phyloP scores from a whole-genome alignment of 495 filamentous ascomycete species.

The Annulohypoxylon stygium region DNA sequence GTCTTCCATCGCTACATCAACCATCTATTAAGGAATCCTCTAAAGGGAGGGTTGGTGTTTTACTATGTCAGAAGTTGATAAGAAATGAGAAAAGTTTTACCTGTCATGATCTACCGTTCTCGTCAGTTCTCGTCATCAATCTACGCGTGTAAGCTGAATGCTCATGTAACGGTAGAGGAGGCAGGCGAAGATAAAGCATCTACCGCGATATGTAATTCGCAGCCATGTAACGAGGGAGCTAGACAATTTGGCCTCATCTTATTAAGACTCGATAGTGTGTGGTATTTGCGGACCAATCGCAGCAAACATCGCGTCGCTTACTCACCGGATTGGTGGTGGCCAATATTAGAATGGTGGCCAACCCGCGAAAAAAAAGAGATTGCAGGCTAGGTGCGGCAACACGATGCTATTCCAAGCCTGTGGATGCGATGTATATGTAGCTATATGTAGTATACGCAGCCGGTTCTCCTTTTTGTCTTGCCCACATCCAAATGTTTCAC shows the following conservation, averaged over 20 bases:
- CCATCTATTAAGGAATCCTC: neutral
- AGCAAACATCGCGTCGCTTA: slow-evolving; percentile 27
- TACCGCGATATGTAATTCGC: slow-evolving; percentile 7
- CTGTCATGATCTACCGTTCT: slow-evolving; percentile 11
- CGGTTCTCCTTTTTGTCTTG: slow-evolving; percentile 10
- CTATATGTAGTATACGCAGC: slow-evolving; percentile 10
- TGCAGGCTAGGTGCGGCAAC: slow-evolving; percentile 16
- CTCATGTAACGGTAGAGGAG: slow-evolving; percentile 6
- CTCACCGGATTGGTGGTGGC: slow-evolving; percentile 26
- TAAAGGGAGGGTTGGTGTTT: neutral
- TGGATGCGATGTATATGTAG: slow-evolving; percentile 22
- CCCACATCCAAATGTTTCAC: slow-evolving; percentile 12
- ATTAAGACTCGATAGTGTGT: slow-evolving; percentile 26
- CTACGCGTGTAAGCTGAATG: slow-evolving; percentile 14
- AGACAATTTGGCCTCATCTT: slow-evolving; percentile 23
- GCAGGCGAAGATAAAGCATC: slow-evolving; percentile 15
- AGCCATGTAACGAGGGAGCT: slow-evolving; percentile 4
- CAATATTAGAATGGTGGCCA: slow-evolving; percentile 31
- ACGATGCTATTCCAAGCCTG: slow-evolving; percentile 31
- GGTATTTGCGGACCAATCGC: slow-evolving; percentile 21
- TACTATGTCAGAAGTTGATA: neutral
- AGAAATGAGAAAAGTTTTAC: neutral
- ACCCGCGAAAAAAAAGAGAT: slow-evolving; percentile 29
- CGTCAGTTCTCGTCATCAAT: slow-evolving; percentile 23
- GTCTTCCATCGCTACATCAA: neutral